Evolutionary conservation across 306 rosid genomes (phyloP).

Genomic region (Rubus parviflorus): DNA sequence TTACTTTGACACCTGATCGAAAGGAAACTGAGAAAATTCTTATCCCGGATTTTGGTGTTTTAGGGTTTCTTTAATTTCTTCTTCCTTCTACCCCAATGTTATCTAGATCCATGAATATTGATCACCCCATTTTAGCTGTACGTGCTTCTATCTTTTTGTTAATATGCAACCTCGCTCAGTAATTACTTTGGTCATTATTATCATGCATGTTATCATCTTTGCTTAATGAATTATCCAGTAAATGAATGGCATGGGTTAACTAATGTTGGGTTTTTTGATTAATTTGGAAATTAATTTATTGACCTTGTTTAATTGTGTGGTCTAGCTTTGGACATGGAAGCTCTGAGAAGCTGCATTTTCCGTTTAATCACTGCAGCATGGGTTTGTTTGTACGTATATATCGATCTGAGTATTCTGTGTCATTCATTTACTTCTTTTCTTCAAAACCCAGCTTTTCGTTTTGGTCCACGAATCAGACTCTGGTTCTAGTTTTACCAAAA

Average conservation of each 20-base stretch:
- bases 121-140: neutral
- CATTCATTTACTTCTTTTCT: conserved; percentile 27
- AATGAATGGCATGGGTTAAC: neutral
- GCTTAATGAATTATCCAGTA: neutral
- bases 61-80: conserved; percentile 46
- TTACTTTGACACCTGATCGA: neutral
- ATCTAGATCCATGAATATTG: neutral
- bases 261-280: neutral
- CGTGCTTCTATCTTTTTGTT: neutral
- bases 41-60: conserved; percentile 27
- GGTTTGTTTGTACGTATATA: conserved; percentile 11
- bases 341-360: conserved; percentile 42
- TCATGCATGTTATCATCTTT: conserved; percentile 12
- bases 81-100: neutral
- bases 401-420: conserved; percentile 15
- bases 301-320: conserved; percentile 27
- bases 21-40: conserved; percentile 18
- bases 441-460: conserved; percentile 31
- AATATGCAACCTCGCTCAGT: neutral
- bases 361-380: conserved; percentile 6
- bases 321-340: conserved; percentile 20
- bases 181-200: neutral
- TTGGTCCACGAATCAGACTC: conserved; percentile 20
- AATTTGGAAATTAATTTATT: neutral
- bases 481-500: conserved; percentile 8